phyloP scores from a whole-genome alignment of 371 early-diverging fungal genomes.

The Smittium mucronatum region DNA sequence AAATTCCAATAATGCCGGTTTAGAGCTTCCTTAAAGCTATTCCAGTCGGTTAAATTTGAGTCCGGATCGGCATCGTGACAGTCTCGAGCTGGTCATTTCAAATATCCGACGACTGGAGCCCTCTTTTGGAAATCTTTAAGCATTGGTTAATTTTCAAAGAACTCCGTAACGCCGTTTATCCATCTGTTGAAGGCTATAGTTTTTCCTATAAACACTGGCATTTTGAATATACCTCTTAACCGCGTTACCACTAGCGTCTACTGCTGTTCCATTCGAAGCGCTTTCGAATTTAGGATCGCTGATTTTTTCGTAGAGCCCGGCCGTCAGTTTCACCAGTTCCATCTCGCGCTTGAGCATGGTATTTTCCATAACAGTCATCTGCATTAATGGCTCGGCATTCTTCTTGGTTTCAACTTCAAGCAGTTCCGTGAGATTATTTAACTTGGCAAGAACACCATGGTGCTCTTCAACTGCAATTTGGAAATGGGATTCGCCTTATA shows the following conservation, averaged over 20 bases:
- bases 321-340: background rate
- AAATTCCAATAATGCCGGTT: background rate
- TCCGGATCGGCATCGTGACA: constrained; percentile 4
- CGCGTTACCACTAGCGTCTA: background rate
- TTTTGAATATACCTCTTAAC: background rate
- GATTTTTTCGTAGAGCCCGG: background rate
- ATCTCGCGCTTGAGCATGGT: background rate
- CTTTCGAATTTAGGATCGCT: background rate
- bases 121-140: constrained; percentile 1
- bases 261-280: background rate
- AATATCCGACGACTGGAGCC: background rate
- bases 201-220: background rate
- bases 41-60: background rate
- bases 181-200: background rate
- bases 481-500: background rate
- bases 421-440: too few species aligned
- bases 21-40: background rate
- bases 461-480: background rate
- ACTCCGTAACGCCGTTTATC: background rate
- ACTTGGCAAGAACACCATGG: background rate
- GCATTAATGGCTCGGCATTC: background rate
- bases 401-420: background rate
- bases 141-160: background rate
- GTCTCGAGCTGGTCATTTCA: background rate
- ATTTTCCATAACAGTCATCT: background rate